These are phyloP conservation scores for Cenococcum geophilum DNA, from an alignment of 495 filamentous ascomycete genomes.

Conservation along the genomic window DNA sequence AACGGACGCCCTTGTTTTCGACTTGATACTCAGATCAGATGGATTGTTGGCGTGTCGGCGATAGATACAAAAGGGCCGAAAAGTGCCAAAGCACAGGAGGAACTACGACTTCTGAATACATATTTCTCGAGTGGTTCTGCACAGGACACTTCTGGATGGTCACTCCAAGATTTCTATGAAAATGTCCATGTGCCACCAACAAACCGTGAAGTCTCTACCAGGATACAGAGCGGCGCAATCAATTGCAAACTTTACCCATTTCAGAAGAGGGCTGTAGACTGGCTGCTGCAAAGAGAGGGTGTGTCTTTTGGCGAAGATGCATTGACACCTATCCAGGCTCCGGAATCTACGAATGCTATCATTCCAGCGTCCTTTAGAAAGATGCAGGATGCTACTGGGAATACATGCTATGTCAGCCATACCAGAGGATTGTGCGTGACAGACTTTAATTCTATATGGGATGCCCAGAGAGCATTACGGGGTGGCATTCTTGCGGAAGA, in stretches of 20 bases:
- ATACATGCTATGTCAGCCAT: conserved; percentile 47
- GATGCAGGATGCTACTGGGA: conserved; percentile 18
- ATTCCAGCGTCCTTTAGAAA: conserved; percentile 22
- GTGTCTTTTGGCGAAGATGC: conserved; percentile 33
- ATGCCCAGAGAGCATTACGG: conserved; percentile 34
- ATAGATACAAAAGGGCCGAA: conserved; percentile 12
- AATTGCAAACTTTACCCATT: conserved; percentile 61
- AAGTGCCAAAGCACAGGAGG: background rate
- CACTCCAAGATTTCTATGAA: conserved; percentile 55
- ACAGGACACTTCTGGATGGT: conserved; percentile 25
- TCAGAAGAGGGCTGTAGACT: conserved; percentile 63
- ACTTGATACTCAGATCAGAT: conserved; percentile 18
- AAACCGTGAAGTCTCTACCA: conserved; percentile 37
- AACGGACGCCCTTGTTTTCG: background rate
- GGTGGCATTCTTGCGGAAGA: conserved; percentile 82
- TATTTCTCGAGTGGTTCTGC: conserved; percentile 13
- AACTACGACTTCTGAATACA: conserved; percentile 17
- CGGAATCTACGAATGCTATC: background rate
- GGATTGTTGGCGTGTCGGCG: conserved; percentile 15
- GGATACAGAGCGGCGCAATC: conserved; percentile 42
- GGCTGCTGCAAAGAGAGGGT: conserved; percentile 60
- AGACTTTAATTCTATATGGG: conserved; percentile 45
- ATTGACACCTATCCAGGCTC: background rate
- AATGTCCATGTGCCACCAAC: conserved; percentile 54
- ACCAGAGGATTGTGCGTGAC: conserved; percentile 56